A percentile compares a stretch with the other conserved stretches of the same genome.
Conservation (phyloP, 148 eudicot species). For the Euryodendron excelsum region DNA sequence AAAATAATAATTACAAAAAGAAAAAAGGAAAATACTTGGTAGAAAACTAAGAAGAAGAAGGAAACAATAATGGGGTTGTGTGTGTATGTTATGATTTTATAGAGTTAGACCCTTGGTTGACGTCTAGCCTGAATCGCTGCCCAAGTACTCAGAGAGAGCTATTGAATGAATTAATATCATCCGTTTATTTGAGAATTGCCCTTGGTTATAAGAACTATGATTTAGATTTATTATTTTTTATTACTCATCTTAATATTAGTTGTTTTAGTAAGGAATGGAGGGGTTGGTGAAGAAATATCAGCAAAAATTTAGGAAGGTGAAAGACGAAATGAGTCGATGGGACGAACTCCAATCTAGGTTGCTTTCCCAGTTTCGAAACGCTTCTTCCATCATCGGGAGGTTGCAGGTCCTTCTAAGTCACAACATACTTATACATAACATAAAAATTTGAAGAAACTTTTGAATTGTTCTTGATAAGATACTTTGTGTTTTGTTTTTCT, state of each 20-base stretch:
- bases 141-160: neutral
- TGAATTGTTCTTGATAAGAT: neutral
- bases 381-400: conserved; percentile 19
- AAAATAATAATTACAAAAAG: no score
- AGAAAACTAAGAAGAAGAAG: no score
- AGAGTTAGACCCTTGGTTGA: no score
- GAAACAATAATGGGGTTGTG: no score
- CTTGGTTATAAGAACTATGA: neutral
- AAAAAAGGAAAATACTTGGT: no score
- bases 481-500: neutral
- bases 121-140: neutral
- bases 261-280: conserved; percentile 10
- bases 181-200: no score
- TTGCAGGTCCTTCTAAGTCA: conserved; percentile 33
- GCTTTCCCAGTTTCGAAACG: conserved; percentile 22
- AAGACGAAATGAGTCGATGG: conserved; percentile 21
- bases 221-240: neutral
- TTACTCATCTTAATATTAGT: neutral
- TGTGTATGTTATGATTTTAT: no score
- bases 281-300: conserved; percentile 21
- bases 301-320: conserved; percentile 23
- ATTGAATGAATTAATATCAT: neutral
- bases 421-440: neutral
- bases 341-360: conserved; percentile 26
- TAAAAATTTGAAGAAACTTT: neutral